Percentiles rank a stretch among this genome's conserved stretches.
Evolutionary conservation across 2,329 filamentous ascomycete species (phyloP).

Genomic region (Aspergillus transmontanensis): DNA sequence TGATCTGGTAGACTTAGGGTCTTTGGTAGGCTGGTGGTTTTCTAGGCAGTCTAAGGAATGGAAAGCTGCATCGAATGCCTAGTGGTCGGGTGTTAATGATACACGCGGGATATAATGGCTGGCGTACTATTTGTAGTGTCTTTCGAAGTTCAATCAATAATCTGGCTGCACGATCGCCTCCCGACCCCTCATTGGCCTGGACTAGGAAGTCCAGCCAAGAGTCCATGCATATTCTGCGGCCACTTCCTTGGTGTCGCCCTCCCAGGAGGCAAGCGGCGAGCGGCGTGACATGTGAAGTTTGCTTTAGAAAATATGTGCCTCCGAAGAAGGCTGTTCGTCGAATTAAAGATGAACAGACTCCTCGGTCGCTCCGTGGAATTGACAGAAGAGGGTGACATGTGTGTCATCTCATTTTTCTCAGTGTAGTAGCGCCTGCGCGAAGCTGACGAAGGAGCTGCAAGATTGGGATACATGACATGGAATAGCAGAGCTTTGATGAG

Average conservation of each 20-base stretch:
- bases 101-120: slow-evolving; percentile 10
- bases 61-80: background rate
- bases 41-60: background rate
- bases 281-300: slow-evolving; percentile 35
- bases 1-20: background rate
- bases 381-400: slow-evolving; percentile 1
- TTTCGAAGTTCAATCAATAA: slow-evolving; percentile 39
- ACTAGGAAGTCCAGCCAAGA: slow-evolving; percentile 39
- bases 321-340: slow-evolving; percentile 6
- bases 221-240: slow-evolving; percentile 33
- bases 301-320: slow-evolving; percentile 25
- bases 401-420: background rate
- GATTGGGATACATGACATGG: slow-evolving; percentile 49
- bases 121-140: slow-evolving; percentile 31
- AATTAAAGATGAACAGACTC: slow-evolving; percentile 12
- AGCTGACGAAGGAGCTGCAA: slow-evolving; percentile 36
- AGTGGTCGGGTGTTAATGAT: slow-evolving; percentile 8
- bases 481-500: slow-evolving; percentile 52
- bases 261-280: slow-evolving; percentile 31
- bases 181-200: slow-evolving; percentile 13
- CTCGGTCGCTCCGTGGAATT: background rate
- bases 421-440: slow-evolving; percentile 25
- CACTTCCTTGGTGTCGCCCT: slow-evolving; percentile 20
- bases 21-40: background rate
- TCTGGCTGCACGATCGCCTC: slow-evolving; percentile 19